Evolutionary conservation across 352 stramenopile species (phyloP).

Genomic region (Phytophthora foliorum): DNA sequence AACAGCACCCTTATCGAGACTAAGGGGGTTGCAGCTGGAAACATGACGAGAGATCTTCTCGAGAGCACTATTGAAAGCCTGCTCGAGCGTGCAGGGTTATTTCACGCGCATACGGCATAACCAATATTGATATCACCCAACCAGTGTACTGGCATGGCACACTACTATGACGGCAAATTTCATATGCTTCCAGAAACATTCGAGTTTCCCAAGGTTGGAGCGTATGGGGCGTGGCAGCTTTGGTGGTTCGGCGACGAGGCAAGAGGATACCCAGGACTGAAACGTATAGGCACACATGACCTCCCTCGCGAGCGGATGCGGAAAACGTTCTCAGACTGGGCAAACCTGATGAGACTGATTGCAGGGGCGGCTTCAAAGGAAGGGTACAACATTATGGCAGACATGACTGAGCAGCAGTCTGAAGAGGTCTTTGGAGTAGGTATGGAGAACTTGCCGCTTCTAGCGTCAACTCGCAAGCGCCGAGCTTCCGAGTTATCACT

Average conservation of each 20-base stretch:
- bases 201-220: neutral
- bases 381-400: neutral
- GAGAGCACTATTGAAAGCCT: too few relatives aligned
- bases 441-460: conserved; percentile 1
- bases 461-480: conserved; percentile 5
- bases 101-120: too few relatives aligned
- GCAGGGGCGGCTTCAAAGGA: neutral
- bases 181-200: conserved; percentile 12
- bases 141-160: too few relatives aligned
- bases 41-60: too few relatives aligned
- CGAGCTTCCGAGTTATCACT: neutral
- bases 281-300: neutral
- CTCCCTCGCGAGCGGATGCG: neutral
- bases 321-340: neutral
- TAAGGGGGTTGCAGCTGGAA: too few relatives aligned
- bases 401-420: conserved; percentile 3
- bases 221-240: conserved; percentile 2
- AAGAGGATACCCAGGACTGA: neutral
- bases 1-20: too few relatives aligned
- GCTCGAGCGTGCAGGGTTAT: too few relatives aligned
- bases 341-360: neutral
- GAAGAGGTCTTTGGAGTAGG: neutral
- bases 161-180: conserved; percentile 18
- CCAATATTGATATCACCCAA: too few relatives aligned
- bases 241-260: conserved; percentile 15